Evolutionary conservation across 2,329 filamentous ascomycete genomes (phyloP).

Genomic region (Colletotrichum sp.): DNA sequence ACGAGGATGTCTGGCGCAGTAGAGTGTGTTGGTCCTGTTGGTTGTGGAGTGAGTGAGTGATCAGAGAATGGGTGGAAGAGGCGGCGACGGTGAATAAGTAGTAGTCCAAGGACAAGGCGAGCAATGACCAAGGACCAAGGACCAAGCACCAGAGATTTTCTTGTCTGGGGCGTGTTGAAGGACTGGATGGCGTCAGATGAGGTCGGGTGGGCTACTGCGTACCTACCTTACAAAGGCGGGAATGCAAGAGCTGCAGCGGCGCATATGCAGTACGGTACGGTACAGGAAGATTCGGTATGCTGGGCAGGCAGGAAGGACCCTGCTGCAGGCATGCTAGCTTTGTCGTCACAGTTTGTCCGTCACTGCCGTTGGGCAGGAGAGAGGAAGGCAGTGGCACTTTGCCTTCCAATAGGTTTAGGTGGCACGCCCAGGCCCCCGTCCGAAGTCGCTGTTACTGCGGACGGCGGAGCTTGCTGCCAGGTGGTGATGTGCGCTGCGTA

Average conservation of each 20-base stretch:
- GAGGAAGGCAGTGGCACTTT: background rate
- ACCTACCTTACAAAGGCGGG: no score
- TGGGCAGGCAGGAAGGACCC: background rate
- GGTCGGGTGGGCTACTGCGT: background rate
- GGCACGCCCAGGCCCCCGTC: background rate
- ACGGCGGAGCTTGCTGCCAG: background rate
- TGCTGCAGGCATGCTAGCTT: background rate
- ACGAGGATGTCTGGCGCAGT: background rate
- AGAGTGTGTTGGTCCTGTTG: background rate
- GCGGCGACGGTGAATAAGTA: slow-evolving; percentile 15
- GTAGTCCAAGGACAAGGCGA: background rate
- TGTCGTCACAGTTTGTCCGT: background rate
- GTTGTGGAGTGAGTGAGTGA: background rate
- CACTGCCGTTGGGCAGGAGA: background rate
- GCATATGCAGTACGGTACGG: background rate
- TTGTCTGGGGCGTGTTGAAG: background rate
- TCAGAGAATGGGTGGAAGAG: background rate
- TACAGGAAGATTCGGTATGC: background rate
- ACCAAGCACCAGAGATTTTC: background rate
- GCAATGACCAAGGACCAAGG: background rate
- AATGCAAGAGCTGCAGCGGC: background rate
- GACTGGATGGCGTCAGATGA: slow-evolving; percentile 16
- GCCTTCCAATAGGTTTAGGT: background rate
- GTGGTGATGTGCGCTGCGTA: slow-evolving; percentile 14
- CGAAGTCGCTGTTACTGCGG: background rate